Percentiles rank a stretch among this genome's conserved stretches.
phyloP scores from a whole-genome alignment of 192 early-diverging fungal species.

The Chytriomyces sp. region DNA sequence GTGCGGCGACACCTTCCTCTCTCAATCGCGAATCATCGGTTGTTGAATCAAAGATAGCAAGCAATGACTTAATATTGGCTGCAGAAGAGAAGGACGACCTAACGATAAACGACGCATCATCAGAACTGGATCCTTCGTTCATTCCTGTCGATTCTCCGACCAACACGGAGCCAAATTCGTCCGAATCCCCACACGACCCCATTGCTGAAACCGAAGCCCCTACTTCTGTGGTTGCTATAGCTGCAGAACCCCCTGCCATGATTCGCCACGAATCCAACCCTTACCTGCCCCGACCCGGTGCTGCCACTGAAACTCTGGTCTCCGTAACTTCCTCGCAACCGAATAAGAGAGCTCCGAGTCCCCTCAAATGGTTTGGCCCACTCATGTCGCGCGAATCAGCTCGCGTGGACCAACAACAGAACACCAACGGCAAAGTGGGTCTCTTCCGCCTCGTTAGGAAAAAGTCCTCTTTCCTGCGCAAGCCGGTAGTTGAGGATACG shows the following conservation, averaged over 20 bases:
- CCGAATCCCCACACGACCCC: not conserved
- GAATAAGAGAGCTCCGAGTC: constrained; percentile 8
- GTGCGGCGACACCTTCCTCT: not conserved
- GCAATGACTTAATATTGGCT: too few species aligned
- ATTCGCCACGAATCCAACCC: constrained; percentile 21
- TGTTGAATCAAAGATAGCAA: too few species aligned
- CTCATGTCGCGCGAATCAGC: constrained; percentile 27
- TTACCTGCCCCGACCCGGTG: not conserved
- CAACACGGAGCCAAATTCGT: not conserved
- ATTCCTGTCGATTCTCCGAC: too few species aligned
- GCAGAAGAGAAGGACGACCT: too few species aligned
- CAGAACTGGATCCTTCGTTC: too few species aligned
- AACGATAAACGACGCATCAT: too few species aligned
- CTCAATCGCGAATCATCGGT: too few species aligned
- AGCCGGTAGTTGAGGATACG: not conserved
- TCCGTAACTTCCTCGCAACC: not conserved
- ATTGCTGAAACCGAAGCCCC: not conserved
- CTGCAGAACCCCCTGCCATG: constrained; percentile 12
- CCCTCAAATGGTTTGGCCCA: constrained; percentile 23
- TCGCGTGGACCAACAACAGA: constrained; percentile 4
- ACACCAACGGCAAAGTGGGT: constrained; percentile 1
- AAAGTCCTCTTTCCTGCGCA: not conserved
- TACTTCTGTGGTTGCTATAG: not conserved
- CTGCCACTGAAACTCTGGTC: not conserved
- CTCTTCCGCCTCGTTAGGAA: constrained; percentile 4